These are phyloP conservation scores for Tubosaeta sp. DNA, from an alignment of 768 basidiomycete species.

Conservation along the genomic window DNA sequence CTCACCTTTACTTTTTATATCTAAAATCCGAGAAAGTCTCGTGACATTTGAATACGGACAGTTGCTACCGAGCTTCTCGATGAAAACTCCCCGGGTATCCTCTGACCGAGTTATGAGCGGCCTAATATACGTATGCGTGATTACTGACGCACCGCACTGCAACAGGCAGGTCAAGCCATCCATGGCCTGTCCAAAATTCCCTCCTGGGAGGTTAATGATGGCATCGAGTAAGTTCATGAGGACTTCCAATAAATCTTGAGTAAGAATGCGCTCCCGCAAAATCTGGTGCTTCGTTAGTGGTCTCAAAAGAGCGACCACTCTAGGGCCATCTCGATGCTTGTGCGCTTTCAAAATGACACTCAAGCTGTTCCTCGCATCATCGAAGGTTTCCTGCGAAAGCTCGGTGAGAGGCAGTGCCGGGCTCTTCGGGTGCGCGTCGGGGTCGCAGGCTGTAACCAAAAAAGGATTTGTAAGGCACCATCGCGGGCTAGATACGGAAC, in stretches of 20 bases:
- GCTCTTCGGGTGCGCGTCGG: no score
- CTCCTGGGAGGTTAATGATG: neutral
- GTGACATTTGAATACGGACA: neutral
- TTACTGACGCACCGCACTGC: conserved; percentile 12
- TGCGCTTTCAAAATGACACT: conserved; percentile 6
- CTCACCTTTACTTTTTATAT: conserved; percentile 10
- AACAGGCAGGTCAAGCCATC: conserved; percentile 15
- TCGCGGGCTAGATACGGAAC: no score
- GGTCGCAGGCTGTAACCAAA: no score
- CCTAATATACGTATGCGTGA: neutral
- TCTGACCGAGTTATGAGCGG: conserved; percentile 4
- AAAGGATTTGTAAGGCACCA: no score
- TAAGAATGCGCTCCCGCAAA: conserved; percentile 14
- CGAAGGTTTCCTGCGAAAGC: no score
- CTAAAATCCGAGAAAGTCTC: conserved; percentile 15
- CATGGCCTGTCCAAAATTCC: conserved; percentile 20
- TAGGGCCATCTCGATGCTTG: conserved; percentile 16
- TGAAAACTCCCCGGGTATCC: conserved; percentile 6
- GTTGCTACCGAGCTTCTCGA: conserved; percentile 3
- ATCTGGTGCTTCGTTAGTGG: conserved; percentile 17
- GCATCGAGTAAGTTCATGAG: conserved; percentile 14
- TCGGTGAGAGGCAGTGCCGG: no score
- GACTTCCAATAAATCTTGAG: conserved; percentile 5
- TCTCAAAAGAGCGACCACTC: conserved; percentile 20
- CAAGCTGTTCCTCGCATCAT: conserved; percentile 3